phyloP scores from a whole-genome alignment of 805 yeast genomes.

The Lipomyces orientalis region DNA sequence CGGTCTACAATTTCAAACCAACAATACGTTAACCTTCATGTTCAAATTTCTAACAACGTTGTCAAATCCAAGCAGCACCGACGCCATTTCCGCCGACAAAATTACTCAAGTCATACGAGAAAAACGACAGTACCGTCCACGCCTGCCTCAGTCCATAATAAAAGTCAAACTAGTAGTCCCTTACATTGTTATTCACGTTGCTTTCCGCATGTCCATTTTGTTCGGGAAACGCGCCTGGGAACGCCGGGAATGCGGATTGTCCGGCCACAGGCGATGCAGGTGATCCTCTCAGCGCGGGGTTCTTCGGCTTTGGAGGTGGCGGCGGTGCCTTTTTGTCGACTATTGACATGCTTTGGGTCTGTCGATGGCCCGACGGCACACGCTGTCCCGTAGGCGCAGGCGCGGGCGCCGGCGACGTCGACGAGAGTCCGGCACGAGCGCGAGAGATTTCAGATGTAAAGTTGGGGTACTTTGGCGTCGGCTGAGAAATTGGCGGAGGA shows the following conservation, averaged over 20 bases:
- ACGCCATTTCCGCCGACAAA: neutral
- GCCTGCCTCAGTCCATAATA: neutral
- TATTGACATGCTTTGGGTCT: conserved; percentile 33
- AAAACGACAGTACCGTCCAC: neutral
- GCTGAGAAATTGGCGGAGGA: conserved; percentile 16
- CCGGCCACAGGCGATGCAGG: conserved; percentile 21
- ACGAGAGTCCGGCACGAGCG: conserved; percentile 19
- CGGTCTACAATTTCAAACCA: neutral
- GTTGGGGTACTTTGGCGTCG: conserved; percentile 37
- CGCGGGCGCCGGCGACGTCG: conserved; percentile 37
- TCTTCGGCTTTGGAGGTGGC: conserved; percentile 34
- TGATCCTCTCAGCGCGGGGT: conserved; percentile 29
- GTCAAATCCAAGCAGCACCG: neutral
- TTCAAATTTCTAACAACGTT: neutral
- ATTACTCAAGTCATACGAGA: neutral
- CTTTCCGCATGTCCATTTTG: conserved; percentile 2
- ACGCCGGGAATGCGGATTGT: conserved; percentile 14
- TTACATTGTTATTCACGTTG: conserved; percentile 25
- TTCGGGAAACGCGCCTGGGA: neutral
- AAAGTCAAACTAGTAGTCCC: conserved; percentile 15
- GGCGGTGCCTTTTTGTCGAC: conserved; percentile 38
- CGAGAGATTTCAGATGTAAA: conserved; percentile 46
- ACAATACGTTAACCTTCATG: neutral
- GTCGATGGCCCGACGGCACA: conserved; percentile 32
- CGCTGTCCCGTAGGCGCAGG: conserved; percentile 19